Evolutionary conservation across 2,329 filamentous ascomycete genomes (phyloP), one percentile per base, ranked within the genome.

Genomic region (Samsoniella hepiali): DNA sequence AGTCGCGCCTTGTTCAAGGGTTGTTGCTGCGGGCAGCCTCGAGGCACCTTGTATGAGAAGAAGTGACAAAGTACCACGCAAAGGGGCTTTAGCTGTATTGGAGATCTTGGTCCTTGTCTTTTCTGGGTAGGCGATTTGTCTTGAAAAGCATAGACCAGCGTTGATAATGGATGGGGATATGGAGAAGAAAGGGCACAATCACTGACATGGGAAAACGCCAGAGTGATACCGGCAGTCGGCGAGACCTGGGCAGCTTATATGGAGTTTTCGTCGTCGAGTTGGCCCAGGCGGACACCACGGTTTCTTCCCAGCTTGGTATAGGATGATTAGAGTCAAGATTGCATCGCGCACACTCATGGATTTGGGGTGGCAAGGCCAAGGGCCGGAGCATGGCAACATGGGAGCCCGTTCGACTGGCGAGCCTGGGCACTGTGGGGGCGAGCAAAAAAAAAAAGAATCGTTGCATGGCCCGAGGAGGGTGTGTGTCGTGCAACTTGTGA

Each of bases 291-390:
- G 50, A 61, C n/a, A 45, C 34, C 22, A 22, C 22, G 22, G 22
- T 29, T 17, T 61, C 17, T 27, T 51, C 40, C 40, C 9, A 42
- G 47, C 47, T 55, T 34, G 58, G 49, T 44, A 47, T 55, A 61
- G 58, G 47, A 61, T 61, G 49, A 55, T 53, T 61, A 54, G 49
- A 45, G 58, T 61, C 58, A 32, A 61, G 58, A 61, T 54, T 61
- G 40, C 50, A 55, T 61, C 58, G 58, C 17, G 50, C 49, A 34
- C 34, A 34, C 34, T 44, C 58, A 6, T 42, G 58, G 10, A 54
- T 45, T 15, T 40, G 58, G 58, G 58, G 27, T 40, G 45, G 32
- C 45, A 38, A 29, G 44, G 36, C 47, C 58, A 61, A 36, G n/a
- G 17, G 22, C 22, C 29, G 17, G 50, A 40, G 47, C 38, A 55